Evolutionary conservation across 352 stramenopile species (phyloP), one percentile per base, ranked within the genome.

Genomic region (Globisporangium takayamanum): DNA sequence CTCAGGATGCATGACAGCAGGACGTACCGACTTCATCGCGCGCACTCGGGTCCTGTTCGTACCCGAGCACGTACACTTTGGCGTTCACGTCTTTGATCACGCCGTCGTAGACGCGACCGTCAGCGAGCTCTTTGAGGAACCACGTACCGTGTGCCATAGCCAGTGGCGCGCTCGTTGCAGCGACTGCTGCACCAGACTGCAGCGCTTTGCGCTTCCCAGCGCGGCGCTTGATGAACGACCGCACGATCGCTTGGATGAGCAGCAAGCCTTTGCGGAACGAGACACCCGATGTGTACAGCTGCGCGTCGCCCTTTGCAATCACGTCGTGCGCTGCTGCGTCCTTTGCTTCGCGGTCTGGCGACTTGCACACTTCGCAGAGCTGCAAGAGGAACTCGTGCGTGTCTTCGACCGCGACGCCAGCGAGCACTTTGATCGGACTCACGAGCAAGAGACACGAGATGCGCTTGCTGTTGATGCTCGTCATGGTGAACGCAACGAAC

Each of bases 381-480:
- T 94, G 84, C 16, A 80, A 62, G 10, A 94, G 61, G 50, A 92
- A 92, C 56, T 90, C 72, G 33, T 84, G 75, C 7, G 84, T 92
- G 46, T 90, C 74, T 28, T 78, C 56, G 0, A 94, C 76, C 0
- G 67, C 67, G 0, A 90, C 57, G 11, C 84, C 84, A 14, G 84
- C 82, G 5, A 94, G 71, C 28, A 94, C 79, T 66, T 89, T 87
- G n/a, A 92, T 56, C n/a, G 84, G 84, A 56, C 84, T 94, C 50
- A 94, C 81, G 20, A 91, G 71, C 22, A 94, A 57, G 33, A 94
- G 62, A 33, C 76, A 81, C 5, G 82, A 88, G n/a, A 90, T 73
- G 48, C 67, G 70, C 14, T 74, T 77, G 46, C 65, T 55, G 20
- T 77, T 72, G 26, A 76, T 59, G 15, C 66, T 60, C 0, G 50